Evolutionary conservation across 805 yeast species (phyloP), one percentile per base, ranked within the genome.

Genomic region (Candida berthetii): DNA sequence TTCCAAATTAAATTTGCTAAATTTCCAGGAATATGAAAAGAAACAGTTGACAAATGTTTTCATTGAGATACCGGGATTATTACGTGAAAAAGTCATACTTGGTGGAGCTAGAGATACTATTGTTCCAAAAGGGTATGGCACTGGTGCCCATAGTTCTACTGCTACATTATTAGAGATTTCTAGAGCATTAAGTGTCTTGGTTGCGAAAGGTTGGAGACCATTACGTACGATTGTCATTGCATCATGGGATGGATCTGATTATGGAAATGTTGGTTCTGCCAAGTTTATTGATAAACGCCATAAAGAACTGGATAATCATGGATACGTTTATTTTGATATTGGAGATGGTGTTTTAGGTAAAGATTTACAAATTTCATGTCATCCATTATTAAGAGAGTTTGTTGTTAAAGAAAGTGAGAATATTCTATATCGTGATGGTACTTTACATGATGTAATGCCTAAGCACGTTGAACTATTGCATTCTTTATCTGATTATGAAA

Each of bases 231-330:
- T 87, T 19, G 69, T 76, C 41, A 66, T 87, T 36, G 82, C 82
- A 0, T 78, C 85, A 24, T 87, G 89, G 89, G 95, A 87, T 60
- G 95, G 86, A 29, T 89, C 80, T 48, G 87, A 81, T 53, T 75
- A 74, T 47, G 91, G 85, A 0, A 63, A 79, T 41, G 48, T 86
- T 25, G 96, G 96, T 1, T 78, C 89, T 0, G 81, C 93, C 0
- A 93, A 86, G 52, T 84, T 72, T 65, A 88, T 82, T 6, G 91
- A 85, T 57, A 76, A 78, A 37, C 66, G 75, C 41, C 64, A 69
- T 2, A 54, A 65, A 20, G 53, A 53, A 25, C 58, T 85, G 29
- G 64, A 68, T 37, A 67, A 64, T 32, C 69, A 71, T 35, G 81
- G 76, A 1, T 70, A 83, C 32, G 86, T 85, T 0, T 65, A 67